Conservation (phyloP, 495 filamentous ascomycete species). For the Xylaria curta region DNA sequence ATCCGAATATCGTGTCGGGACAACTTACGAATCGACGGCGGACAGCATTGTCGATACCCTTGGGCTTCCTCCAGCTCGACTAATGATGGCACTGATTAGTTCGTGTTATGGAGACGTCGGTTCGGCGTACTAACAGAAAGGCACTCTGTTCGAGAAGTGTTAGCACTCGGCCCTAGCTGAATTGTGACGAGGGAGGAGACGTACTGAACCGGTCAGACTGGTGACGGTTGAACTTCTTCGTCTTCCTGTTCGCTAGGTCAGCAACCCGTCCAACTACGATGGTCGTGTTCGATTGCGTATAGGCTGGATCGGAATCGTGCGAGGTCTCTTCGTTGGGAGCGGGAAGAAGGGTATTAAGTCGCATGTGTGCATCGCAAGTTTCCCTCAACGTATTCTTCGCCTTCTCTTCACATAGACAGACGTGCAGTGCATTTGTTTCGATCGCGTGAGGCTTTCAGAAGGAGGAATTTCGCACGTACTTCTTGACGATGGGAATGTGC, state of each 20-base stretch:
- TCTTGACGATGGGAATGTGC: slow-evolving; percentile 99
- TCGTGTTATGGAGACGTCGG: not conserved
- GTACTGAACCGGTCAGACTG: slow-evolving; percentile 89
- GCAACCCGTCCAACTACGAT: not conserved
- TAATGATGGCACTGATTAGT: slow-evolving; percentile 66
- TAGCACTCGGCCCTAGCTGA: not conserved
- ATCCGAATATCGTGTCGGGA: not conserved
- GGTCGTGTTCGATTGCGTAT: not conserved
- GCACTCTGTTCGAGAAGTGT: slow-evolving; percentile 23
- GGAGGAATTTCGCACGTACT: slow-evolving; percentile 67
- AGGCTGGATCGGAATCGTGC: not conserved
- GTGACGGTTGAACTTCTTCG: slow-evolving; percentile 90
- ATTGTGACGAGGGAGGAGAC: slow-evolving; percentile 1
- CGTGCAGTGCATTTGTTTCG: not conserved
- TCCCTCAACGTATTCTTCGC: not conserved
- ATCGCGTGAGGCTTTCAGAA: not conserved
- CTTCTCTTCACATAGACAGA: not conserved
- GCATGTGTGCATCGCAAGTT: slow-evolving; percentile 10
- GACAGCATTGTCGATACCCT: slow-evolving; percentile 91
- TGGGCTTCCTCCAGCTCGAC: slow-evolving; percentile 94
- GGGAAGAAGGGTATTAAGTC: not conserved
- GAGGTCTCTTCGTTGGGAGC: not conserved
- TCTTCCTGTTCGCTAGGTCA: slow-evolving; percentile 57
- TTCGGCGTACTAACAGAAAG: slow-evolving; percentile 24
- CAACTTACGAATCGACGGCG: slow-evolving; percentile 39